phyloP scores from a whole-genome alignment of 139 green algal species.

The Picochlorum sp. region DNA sequence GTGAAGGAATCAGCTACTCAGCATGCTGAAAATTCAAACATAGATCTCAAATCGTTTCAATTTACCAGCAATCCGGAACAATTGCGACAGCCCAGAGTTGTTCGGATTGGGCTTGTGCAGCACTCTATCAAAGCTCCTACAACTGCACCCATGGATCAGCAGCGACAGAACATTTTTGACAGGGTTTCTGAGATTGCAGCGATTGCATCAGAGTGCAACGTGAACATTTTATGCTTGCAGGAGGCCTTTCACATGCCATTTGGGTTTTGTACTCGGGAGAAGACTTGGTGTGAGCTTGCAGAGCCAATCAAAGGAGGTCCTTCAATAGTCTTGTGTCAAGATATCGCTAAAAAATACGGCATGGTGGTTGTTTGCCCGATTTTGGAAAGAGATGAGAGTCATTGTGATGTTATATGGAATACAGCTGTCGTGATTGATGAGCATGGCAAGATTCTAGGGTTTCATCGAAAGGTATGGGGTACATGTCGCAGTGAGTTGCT shows the following conservation, averaged over 20 bases:
- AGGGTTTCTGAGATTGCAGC: slow-evolving; percentile 58
- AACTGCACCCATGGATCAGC: slow-evolving; percentile 68
- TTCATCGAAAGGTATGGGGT: slow-evolving; percentile 60
- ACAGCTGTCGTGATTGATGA: slow-evolving; percentile 93
- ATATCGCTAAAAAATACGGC: slow-evolving; percentile 30
- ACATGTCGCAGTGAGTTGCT: too few species aligned
- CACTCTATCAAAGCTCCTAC: slow-evolving; percentile 70
- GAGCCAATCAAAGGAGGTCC: slow-evolving; percentile 64
- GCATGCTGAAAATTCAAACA: slow-evolving; percentile 17
- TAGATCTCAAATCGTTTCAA: slow-evolving; percentile 63
- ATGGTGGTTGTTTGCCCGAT: slow-evolving; percentile 81
- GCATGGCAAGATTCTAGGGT: slow-evolving; percentile 83
- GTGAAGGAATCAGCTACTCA: slow-evolving; percentile 9
- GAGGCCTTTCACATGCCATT: slow-evolving; percentile 93
- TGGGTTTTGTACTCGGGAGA: slow-evolving; percentile 93
- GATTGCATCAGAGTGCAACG: slow-evolving; percentile 59
- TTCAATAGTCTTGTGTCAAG: slow-evolving; percentile 29
- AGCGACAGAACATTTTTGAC: slow-evolving; percentile 35
- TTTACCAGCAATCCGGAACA: slow-evolving; percentile 77
- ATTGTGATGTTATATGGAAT: slow-evolving; percentile 92
- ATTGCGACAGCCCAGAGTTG: slow-evolving; percentile 56
- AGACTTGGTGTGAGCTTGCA: slow-evolving; percentile 88
- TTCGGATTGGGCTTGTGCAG: slow-evolving; percentile 82
- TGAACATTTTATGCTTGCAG: slow-evolving; percentile 91
- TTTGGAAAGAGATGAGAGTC: slow-evolving; percentile 73